phyloP scores from a whole-genome alignment of 2,329 filamentous ascomycete species.

The Thielaviopsis euricoi region DNA sequence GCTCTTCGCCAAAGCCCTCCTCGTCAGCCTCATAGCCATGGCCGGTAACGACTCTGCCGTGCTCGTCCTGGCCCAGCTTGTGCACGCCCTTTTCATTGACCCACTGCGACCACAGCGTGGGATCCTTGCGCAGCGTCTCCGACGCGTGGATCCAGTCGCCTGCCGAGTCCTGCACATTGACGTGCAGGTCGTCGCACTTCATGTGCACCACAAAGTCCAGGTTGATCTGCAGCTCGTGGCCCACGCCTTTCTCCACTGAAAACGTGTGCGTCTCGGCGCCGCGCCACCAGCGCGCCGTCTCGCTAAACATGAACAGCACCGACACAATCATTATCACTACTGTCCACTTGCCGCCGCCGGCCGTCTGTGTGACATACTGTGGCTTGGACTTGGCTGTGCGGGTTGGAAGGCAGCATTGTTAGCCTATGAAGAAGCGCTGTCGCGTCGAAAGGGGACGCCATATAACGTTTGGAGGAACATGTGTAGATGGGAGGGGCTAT shows the following conservation, averaged over 20 bases:
- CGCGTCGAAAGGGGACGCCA: not conserved
- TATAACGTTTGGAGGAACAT: too few relatives aligned
- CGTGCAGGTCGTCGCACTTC: constrained; percentile 72
- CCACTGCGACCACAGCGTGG: constrained; percentile 73
- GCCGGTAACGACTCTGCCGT: constrained; percentile 35
- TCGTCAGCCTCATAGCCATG: constrained; percentile 43
- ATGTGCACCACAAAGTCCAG: constrained; percentile 85
- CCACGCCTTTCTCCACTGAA: constrained; percentile 80
- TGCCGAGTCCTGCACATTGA: constrained; percentile 92
- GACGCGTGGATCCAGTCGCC: constrained; percentile 83
- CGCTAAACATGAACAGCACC: constrained; percentile 56
- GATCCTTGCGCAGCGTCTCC: constrained; percentile 54
- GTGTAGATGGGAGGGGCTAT: too few relatives aligned
- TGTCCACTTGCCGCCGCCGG: constrained; percentile 87
- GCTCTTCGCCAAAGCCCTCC: constrained; percentile 59
- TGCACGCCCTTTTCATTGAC: constrained; percentile 51
- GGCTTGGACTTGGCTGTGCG: constrained; percentile 78
- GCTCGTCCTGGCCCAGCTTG: constrained; percentile 36
- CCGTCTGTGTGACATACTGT: constrained; percentile 71
- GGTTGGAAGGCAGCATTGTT: not conserved
- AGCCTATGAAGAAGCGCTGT: not conserved
- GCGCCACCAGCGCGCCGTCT: constrained; percentile 67
- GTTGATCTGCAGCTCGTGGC: constrained; percentile 82
- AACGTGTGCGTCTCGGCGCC: constrained; percentile 81
- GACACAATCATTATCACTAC: constrained; percentile 64